Evolutionary conservation across 2,329 filamentous ascomycete genomes (phyloP).

Genomic region (Fusarium camptoceras): DNA sequence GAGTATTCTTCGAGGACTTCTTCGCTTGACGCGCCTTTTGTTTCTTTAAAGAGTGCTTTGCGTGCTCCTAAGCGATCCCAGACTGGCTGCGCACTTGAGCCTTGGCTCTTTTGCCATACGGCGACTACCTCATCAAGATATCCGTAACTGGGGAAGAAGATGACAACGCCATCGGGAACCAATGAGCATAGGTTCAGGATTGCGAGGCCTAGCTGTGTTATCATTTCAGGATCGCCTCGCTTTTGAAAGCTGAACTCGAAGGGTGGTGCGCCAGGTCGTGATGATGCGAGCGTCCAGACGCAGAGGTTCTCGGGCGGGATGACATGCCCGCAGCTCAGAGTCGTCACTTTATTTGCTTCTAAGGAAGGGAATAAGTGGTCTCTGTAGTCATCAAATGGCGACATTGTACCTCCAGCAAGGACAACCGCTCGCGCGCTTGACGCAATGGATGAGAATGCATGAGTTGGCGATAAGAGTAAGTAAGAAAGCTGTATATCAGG

Average conservation of each 20-base stretch:
- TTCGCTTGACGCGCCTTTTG: slow-evolving; percentile 69
- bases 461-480: slow-evolving; percentile 88
- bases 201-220: slow-evolving; percentile 78
- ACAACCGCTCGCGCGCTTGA: slow-evolving; percentile 87
- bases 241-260: slow-evolving; percentile 93
- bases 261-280: slow-evolving; percentile 56
- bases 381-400: slow-evolving; percentile 91
- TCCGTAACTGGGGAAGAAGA: slow-evolving; percentile 95
- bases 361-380: slow-evolving; percentile 87
- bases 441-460: slow-evolving; percentile 90
- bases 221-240: slow-evolving; percentile 75
- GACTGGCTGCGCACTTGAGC: slow-evolving; percentile 54
- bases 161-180: slow-evolving; percentile 89
- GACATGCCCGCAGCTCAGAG: slow-evolving; percentile 93
- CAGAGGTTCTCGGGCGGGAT: slow-evolving; percentile 85
- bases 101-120: slow-evolving; percentile 65
- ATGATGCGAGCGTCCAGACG: slow-evolving; percentile 74
- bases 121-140: slow-evolving; percentile 82
- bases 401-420: slow-evolving; percentile 96
- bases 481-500: slow-evolving; percentile 78
- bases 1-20: slow-evolving; percentile 80
- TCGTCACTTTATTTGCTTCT: slow-evolving; percentile 71
- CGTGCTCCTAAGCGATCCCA: slow-evolving; percentile 69
- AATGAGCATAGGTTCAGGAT: slow-evolving; percentile 77
- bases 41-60: slow-evolving; percentile 73